A percentile compares a stretch with the other conserved stretches of the same genome.
These are phyloP conservation scores for Aureobasidium melanogenum DNA, from an alignment of 2,329 filamentous ascomycete species.

Conservation along the genomic window DNA sequence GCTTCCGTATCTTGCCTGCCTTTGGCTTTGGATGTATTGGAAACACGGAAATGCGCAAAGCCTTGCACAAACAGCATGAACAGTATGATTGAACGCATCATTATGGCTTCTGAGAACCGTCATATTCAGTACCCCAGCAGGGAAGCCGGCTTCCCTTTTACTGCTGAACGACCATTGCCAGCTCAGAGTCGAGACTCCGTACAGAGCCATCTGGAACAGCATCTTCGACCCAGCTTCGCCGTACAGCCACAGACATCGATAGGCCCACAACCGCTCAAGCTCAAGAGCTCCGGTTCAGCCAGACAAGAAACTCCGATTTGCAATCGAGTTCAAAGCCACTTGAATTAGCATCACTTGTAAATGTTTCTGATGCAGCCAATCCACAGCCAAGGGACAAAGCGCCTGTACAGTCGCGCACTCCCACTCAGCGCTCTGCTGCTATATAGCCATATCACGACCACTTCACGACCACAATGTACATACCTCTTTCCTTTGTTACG, in stretches of 20 bases:
- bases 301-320: too few species aligned
- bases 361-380: too few species aligned
- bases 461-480: neutral
- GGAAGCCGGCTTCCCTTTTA: neutral
- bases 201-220: too few species aligned
- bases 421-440: neutral
- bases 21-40: constrained; percentile 23
- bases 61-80: constrained; percentile 6
- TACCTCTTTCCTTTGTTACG: neutral
- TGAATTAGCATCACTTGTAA: too few species aligned
- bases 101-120: neutral
- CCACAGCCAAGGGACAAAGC: too few species aligned
- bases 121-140: neutral
- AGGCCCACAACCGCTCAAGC: too few species aligned
- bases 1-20: constrained; percentile 23
- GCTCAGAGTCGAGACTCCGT: too few species aligned
- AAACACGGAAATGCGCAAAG: constrained; percentile 19
- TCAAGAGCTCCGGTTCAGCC: too few species aligned
- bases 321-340: too few species aligned
- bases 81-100: neutral
- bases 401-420: too few species aligned
- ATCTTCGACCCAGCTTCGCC: too few species aligned
- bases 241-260: too few species aligned
- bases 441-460: neutral
- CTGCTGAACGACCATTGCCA: neutral